phyloP scores from a whole-genome alignment of 352 stramenopile genomes.

The Plasmopara viticola region DNA sequence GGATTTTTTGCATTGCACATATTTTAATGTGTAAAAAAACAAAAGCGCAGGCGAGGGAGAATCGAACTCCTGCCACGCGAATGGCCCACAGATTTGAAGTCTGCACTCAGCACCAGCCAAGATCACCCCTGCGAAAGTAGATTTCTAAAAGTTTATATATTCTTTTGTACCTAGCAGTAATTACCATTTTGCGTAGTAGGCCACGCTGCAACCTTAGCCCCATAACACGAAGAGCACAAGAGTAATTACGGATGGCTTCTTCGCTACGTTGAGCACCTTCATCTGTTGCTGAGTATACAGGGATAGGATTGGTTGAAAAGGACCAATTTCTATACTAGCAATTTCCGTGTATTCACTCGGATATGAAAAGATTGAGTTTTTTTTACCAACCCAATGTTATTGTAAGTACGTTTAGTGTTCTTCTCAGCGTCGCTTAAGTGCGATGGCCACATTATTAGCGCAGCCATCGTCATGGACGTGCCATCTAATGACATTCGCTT shows the following conservation, averaged over 20 bases:
- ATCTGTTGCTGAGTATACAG: conserved; percentile 21
- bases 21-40: conserved; percentile 18
- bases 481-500: conserved; percentile 88
- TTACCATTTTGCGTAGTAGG: too few species aligned
- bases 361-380: too few species aligned
- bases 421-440: background rate
- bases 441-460: background rate
- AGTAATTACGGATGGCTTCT: conserved; percentile 99
- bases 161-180: too few species aligned
- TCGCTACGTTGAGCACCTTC: conserved; percentile 95
- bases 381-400: too few species aligned
- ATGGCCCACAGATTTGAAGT: conserved; percentile 92
- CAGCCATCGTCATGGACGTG: conserved; percentile 36
- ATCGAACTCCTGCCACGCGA: conserved; percentile 88
- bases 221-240: too few species aligned
- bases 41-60: conserved; percentile 85
- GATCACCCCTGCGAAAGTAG: too few species aligned
- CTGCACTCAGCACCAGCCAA: conserved; percentile 84
- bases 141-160: too few species aligned
- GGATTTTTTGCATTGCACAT: background rate
- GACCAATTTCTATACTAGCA: too few species aligned
- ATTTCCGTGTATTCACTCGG: too few species aligned
- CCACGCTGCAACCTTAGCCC: too few species aligned
- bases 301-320: too few species aligned
- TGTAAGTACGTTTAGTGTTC: background rate